phyloP scores from a whole-genome alignment of 2,329 filamentous ascomycete genomes.

The Juglanconis sp. region DNA sequence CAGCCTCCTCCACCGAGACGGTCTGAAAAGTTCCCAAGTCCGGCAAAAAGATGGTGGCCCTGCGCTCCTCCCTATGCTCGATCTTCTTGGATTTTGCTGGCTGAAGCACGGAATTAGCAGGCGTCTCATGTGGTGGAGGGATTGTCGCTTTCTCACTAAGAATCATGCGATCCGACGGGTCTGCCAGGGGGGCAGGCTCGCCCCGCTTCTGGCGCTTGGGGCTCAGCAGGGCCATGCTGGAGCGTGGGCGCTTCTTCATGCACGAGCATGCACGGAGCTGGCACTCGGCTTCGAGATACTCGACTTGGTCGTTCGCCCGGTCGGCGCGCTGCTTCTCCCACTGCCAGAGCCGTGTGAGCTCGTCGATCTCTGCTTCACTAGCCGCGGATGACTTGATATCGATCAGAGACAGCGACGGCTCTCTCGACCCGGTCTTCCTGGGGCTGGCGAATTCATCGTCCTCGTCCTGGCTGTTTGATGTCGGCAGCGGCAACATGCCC shows the following conservation, averaged over 20 bases:
- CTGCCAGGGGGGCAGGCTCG: constrained; percentile 33
- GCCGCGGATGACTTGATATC: constrained; percentile 54
- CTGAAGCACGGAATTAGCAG: constrained; percentile 23
- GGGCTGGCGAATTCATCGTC: constrained; percentile 61
- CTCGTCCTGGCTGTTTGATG: constrained; percentile 35
- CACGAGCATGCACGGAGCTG: constrained; percentile 65
- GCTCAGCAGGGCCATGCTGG: constrained; percentile 25
- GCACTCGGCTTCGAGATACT: constrained; percentile 75
- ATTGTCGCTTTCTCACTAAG: constrained; percentile 33
- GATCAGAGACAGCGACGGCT: constrained; percentile 42
- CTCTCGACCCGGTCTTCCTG: constrained; percentile 43
- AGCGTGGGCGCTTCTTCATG: constrained; percentile 37
- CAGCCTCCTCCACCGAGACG: constrained; percentile 52
- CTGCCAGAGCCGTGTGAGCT: constrained; percentile 48
- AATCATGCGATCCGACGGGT: constrained; percentile 41
- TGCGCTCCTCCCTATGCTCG: constrained; percentile 23
- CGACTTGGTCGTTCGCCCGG: constrained; percentile 68
- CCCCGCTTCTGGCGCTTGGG: constrained; percentile 35
- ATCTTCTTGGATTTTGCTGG: constrained; percentile 33
- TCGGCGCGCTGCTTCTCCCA: constrained; percentile 63
- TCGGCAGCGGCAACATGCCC: constrained; percentile 64
- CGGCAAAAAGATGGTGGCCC: constrained; percentile 51
- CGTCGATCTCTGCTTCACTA: constrained; percentile 57
- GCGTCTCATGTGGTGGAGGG: constrained; percentile 28
- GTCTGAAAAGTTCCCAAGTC: constrained; percentile 62